Conservation (phyloP, 768 basidiomycete species). For the Pleurotus ostreatus region DNA sequence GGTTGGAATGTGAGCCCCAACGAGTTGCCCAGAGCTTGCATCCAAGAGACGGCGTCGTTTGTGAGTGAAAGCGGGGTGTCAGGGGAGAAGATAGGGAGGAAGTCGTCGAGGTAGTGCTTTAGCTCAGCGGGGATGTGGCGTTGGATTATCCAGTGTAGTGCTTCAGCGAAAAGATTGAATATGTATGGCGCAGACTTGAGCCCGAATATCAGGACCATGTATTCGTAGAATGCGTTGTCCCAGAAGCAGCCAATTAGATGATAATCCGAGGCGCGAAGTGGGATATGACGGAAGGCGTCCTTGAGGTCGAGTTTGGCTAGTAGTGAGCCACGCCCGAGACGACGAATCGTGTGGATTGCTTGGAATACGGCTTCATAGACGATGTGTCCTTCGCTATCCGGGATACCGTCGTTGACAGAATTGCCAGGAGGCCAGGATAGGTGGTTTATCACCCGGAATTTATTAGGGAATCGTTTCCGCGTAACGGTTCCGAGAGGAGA, state of each 20-base stretch:
- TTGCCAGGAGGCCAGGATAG: conserved; percentile 5
- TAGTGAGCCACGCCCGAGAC: neutral
- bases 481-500: conserved; percentile 21
- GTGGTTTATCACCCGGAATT: conserved; percentile 11
- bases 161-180: too few species aligned
- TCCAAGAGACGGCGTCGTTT: conserved; percentile 23
- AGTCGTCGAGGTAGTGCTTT: conserved; percentile 32
- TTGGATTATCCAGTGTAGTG: too few species aligned
- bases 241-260: conserved; percentile 13
- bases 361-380: neutral
- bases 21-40: conserved; percentile 18
- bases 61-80: neutral
- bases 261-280: conserved; percentile 17
- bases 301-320: conserved; percentile 8
- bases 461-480: conserved; percentile 18
- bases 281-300: conserved; percentile 12
- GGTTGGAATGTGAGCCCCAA: conserved; percentile 27
- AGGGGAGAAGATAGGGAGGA: conserved; percentile 22
- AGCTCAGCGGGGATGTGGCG: conserved; percentile 26
- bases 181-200: conserved; percentile 25
- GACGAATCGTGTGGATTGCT: neutral
- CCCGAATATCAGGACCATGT: conserved; percentile 22
- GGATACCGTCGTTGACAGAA: conserved; percentile 8
- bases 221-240: neutral
- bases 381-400: neutral